Percentiles rank a stretch among this genome's conserved stretches.
phyloP scores from a whole-genome alignment of 1,139 yeast species.

The Ogataea hybrid region DNA sequence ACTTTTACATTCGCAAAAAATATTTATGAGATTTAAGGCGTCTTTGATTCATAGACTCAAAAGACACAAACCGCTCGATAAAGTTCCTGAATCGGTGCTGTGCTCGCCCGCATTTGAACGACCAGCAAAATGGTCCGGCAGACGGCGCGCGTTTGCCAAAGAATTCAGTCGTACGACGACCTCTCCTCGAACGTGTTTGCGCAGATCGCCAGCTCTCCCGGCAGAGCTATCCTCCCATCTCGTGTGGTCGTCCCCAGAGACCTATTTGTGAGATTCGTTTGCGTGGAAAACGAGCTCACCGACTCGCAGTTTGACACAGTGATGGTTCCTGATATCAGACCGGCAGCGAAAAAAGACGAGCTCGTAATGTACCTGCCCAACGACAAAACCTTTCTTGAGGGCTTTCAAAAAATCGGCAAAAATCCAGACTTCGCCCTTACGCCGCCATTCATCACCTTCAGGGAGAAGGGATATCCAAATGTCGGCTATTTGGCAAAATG shows the following conservation, averaged over 20 bases:
- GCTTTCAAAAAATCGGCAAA: not conserved
- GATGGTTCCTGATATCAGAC: slow-evolving; percentile 11
- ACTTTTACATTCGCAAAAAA: not conserved
- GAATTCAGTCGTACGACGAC: slow-evolving; percentile 21
- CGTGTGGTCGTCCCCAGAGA: slow-evolving; percentile 27
- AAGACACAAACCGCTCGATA: slow-evolving; percentile 2
- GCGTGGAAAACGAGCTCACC: slow-evolving; percentile 17
- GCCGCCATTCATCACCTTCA: slow-evolving; percentile 1
- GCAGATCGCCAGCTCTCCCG: slow-evolving; percentile 21
- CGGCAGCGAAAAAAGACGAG: not conserved
- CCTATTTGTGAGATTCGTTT: slow-evolving; percentile 22
- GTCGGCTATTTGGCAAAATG: slow-evolving; percentile 15
- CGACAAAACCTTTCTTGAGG: slow-evolving; percentile 3
- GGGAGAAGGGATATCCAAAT: not conserved
- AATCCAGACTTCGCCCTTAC: slow-evolving; percentile 1
- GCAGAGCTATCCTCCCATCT: slow-evolving; percentile 21
- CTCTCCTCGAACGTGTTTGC: slow-evolving; percentile 23
- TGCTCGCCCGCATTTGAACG: slow-evolving; percentile 18
- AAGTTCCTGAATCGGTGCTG: not conserved
- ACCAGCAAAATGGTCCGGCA: slow-evolving; percentile 28
- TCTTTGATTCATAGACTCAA: not conserved
- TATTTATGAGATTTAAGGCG: slow-evolving; percentile 4
- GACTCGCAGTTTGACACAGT: slow-evolving; percentile 5
- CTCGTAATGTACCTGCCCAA: slow-evolving; percentile 10
- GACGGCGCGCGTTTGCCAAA: slow-evolving; percentile 13